These are phyloP conservation scores for Boletus sp. DNA, from an alignment of 768 basidiomycete genomes.

Conservation along the genomic window DNA sequence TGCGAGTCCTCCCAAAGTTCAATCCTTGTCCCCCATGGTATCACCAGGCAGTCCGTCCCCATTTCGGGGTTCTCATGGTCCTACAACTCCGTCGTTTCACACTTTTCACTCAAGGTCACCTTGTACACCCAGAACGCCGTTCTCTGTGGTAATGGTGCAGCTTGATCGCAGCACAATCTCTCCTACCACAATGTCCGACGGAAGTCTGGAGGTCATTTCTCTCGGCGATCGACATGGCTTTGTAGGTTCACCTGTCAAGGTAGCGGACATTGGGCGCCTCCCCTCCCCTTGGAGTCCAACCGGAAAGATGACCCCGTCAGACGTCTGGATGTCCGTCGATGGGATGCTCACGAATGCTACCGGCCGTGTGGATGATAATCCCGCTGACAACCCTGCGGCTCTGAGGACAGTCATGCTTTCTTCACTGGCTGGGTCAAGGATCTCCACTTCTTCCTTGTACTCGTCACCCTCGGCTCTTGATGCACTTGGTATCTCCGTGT, in stretches of 20 bases:
- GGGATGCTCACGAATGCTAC: constrained; percentile 15
- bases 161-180: constrained; percentile 24
- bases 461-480: constrained; percentile 17
- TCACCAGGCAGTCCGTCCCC: constrained; percentile 9
- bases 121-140: constrained; percentile 10
- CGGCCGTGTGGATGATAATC: constrained; percentile 9
- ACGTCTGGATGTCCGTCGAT: constrained; percentile 26
- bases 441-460: constrained; percentile 5
- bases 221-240: constrained; percentile 14
- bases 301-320: constrained; percentile 1
- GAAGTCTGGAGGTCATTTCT: constrained; percentile 22
- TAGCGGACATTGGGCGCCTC: constrained; percentile 9
- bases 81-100: constrained; percentile 1
- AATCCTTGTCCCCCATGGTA: neutral
- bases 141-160: constrained; percentile 10
- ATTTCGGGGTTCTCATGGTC: neutral
- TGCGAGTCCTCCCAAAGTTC: neutral
- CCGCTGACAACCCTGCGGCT: neutral
- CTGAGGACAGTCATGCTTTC: neutral
- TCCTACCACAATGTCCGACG: constrained; percentile 25
- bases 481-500: constrained; percentile 18
- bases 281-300: constrained; percentile 32
- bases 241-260: constrained; percentile 5
- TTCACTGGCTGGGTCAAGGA: neutral
- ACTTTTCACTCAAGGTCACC: constrained; percentile 6